phyloP scores from a whole-genome alignment of 129 eudicot genomes.

The Mikania micrantha region DNA sequence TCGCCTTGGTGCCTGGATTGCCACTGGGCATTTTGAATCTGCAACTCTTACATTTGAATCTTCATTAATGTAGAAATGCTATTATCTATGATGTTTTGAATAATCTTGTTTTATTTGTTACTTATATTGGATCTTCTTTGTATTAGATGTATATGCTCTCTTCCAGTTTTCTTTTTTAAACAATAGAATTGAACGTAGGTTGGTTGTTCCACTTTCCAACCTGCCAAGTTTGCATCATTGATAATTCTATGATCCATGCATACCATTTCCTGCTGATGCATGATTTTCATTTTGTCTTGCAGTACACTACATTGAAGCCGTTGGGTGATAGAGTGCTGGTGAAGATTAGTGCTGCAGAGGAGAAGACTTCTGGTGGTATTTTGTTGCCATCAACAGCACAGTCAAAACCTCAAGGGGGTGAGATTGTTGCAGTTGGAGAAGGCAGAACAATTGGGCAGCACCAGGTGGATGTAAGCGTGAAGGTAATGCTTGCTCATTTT shows the following conservation, averaged over 20 bases:
- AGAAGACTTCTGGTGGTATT: slow-evolving; percentile 70
- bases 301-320: slow-evolving; percentile 80
- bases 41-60: not conserved
- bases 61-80: not conserved
- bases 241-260: not conserved
- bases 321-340: slow-evolving; percentile 75
- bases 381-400: slow-evolving; percentile 63
- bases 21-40: no score
- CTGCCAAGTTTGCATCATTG: not conserved
- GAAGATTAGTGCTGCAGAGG: slow-evolving; percentile 62
- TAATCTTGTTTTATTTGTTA: not conserved
- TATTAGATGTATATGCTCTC: not conserved
- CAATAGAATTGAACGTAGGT: not conserved
- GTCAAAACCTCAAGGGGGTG: slow-evolving; percentile 72
- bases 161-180: not conserved
- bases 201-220: not conserved
- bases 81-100: not conserved
- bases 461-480: slow-evolving; percentile 43
- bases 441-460: slow-evolving; percentile 61
- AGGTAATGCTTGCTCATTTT: slow-evolving; percentile 37
- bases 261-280: not conserved
- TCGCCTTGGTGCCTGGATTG: no score
- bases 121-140: not conserved
- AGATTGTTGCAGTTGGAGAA: slow-evolving; percentile 84
- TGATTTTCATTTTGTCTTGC: not conserved